Evolutionary conservation across 2,329 filamentous ascomycete species (phyloP).

Genomic region (Blastomyces parvus): DNA sequence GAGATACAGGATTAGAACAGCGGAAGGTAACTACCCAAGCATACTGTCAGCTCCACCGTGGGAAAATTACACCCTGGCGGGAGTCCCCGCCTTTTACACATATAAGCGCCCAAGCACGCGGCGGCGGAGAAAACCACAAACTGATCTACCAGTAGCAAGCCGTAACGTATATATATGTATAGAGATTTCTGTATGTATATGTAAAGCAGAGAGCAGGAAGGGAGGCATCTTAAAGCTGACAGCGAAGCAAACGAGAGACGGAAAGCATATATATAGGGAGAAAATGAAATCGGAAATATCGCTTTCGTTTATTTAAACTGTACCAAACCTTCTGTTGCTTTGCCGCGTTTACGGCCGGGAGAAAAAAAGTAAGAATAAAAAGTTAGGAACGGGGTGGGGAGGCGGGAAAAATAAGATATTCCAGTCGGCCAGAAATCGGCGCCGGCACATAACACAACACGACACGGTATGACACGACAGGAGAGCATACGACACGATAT

Average conservation of each 20-base stretch:
- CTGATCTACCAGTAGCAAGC: neutral
- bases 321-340: neutral
- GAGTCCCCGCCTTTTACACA: neutral
- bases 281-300: neutral
- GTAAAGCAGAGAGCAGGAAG: neutral
- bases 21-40: neutral
- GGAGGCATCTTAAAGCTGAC: neutral
- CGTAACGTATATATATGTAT: neutral
- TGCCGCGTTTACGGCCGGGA: neutral
- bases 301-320: neutral
- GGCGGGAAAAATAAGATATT: neutral
- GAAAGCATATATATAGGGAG: neutral
- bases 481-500: neutral
- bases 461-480: neutral
- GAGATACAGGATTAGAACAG: neutral
- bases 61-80: neutral
- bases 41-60: neutral
- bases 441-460: neutral
- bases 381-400: no score
- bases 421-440: neutral
- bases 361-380: neutral
- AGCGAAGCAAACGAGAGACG: neutral
- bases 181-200: neutral
- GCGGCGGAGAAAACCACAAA: neutral
- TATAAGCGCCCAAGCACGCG: neutral